These are phyloP conservation scores for Neonothopanus nambi DNA, from an alignment of 1,284 basidiomycete species.

Conservation along the genomic window DNA sequence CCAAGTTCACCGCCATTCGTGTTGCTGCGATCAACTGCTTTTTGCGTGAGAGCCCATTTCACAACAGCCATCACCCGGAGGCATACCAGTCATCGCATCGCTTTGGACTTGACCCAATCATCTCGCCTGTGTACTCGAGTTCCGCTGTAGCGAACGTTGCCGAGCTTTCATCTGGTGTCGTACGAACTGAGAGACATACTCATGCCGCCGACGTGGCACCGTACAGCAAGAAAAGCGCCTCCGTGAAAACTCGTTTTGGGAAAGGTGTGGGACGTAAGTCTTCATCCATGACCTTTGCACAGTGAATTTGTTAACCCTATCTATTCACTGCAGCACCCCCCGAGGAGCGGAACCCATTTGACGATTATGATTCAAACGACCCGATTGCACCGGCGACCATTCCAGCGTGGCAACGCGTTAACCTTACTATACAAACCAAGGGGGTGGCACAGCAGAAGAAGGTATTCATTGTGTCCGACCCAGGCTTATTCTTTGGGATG, in stretches of 20 bases:
- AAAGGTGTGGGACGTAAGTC: too few species aligned
- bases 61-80: not conserved
- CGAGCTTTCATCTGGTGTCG: too few species aligned
- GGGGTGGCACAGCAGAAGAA: too few species aligned
- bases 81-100: not conserved
- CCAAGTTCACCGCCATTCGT: not conserved
- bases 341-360: not conserved
- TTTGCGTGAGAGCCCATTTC: not conserved
- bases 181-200: too few species aligned
- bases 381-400: not conserved
- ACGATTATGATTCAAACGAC: not conserved
- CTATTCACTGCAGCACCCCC: not conserved
- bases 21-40: conserved; percentile 4
- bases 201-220: too few species aligned
- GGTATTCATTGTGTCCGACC: not conserved
- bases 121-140: not conserved
- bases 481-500: not conserved
- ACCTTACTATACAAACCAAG: too few species aligned
- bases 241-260: too few species aligned
- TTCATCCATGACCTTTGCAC: too few species aligned
- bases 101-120: not conserved
- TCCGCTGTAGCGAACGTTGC: too few species aligned
- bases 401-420: not conserved
- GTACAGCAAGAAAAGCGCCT: too few species aligned
- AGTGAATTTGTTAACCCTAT: too few species aligned